Conservation (phyloP, 306 rosid genomes). For the Inga laurina region DNA sequence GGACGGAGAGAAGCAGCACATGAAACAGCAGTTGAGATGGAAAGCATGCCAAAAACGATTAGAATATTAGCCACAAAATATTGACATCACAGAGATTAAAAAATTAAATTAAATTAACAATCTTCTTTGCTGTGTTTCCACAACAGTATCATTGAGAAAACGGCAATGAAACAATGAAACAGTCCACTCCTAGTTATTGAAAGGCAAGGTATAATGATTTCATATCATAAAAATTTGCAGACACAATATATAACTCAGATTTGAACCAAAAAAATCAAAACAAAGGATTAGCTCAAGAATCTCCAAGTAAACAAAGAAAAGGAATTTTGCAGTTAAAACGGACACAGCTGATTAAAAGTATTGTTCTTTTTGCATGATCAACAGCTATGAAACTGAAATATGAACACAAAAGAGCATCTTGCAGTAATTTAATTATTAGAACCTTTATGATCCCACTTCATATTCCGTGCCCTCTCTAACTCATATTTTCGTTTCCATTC, state of each 20-base stretch:
- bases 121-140: conserved; percentile 10
- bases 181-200: background rate
- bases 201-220: background rate
- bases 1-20: conserved; percentile 8
- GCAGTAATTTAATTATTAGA: conserved; percentile 28
- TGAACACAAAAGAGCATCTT: background rate
- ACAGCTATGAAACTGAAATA: conserved; percentile 1
- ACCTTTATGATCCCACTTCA: conserved; percentile 72
- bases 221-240: background rate
- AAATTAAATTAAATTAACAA: background rate
- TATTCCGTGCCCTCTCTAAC: conserved; percentile 73
- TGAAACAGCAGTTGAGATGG: conserved; percentile 11
- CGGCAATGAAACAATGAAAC: background rate
- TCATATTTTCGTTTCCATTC: conserved; percentile 98
- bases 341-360: conserved; percentile 9
- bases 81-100: background rate
- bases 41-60: conserved; percentile 13
- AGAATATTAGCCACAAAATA: conserved; percentile 6
- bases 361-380: background rate
- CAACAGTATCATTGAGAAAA: background rate
- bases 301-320: conserved; percentile 8
- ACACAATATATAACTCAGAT: background rate
- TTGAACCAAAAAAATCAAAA: conserved; percentile 10
- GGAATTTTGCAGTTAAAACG: conserved; percentile 5
- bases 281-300: background rate